Percentiles rank a stretch among this genome's conserved stretches.
Conservation (phyloP, 106 monocot species). For the Acorus calamus region DNA sequence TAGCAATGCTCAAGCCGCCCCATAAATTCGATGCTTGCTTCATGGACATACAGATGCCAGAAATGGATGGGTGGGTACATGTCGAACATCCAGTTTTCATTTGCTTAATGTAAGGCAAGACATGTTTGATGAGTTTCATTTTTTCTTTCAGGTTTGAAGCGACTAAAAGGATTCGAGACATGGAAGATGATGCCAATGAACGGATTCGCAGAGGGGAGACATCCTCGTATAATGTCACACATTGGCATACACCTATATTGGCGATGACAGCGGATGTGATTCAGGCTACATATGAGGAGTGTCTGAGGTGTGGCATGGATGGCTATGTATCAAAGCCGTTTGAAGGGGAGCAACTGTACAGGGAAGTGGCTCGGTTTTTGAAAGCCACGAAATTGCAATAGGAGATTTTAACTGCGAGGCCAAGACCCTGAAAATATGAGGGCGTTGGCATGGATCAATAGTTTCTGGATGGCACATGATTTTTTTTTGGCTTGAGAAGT, state of each 20-base stretch:
- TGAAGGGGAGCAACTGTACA: conserved; percentile 94
- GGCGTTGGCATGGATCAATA: too few relatives aligned
- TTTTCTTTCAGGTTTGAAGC: conserved; percentile 66
- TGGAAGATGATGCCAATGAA: conserved; percentile 57
- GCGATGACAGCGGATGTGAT: conserved; percentile 99
- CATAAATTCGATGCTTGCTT: conserved; percentile 79
- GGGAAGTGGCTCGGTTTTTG: conserved; percentile 83
- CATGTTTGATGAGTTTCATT: neutral
- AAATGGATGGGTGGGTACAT: conserved; percentile 58
- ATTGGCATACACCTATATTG: conserved; percentile 75
- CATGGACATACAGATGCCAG: conserved; percentile 94
- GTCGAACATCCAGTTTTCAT: too few relatives aligned
- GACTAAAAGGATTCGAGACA: conserved; percentile 61
- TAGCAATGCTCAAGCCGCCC: conserved; percentile 55
- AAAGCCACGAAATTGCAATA: conserved; percentile 8
- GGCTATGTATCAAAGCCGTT: conserved; percentile 99
- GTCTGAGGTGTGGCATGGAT: conserved; percentile 84
- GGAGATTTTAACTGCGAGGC: too few relatives aligned
- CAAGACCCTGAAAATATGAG: too few relatives aligned
- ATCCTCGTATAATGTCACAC: conserved; percentile 21
- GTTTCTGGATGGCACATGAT: too few relatives aligned
- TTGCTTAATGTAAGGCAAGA: neutral
- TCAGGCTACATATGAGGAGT: conserved; percentile 90
- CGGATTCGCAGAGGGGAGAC: conserved; percentile 40
- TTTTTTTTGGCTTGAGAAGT: too few relatives aligned